These are phyloP conservation scores for Pelargonium nanum DNA, from an alignment of 345 rosid species.

Conservation along the genomic window DNA sequence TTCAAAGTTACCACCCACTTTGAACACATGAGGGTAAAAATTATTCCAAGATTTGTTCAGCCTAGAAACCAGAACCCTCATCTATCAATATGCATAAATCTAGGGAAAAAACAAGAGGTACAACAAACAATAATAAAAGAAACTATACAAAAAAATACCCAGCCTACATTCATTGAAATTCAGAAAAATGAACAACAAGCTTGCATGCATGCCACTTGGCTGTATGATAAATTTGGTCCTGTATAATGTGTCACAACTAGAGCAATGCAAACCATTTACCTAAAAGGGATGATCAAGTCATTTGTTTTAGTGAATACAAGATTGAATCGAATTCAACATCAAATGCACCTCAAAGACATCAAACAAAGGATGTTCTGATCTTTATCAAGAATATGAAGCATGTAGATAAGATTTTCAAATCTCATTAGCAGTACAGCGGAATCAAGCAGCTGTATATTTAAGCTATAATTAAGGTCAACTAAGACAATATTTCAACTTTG, in stretches of 20 bases:
- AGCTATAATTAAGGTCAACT: background rate
- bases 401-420: no score
- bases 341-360: no score
- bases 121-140: background rate
- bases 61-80: no score
- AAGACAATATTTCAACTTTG: background rate
- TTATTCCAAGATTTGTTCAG: no score
- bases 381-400: no score
- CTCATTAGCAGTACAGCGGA: background rate
- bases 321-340: no score
- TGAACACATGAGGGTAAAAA: no score
- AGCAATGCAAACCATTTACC: no score
- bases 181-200: background rate
- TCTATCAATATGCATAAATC: background rate
- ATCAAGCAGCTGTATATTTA: background rate
- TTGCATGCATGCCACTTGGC: background rate
- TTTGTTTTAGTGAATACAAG: background rate
- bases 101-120: background rate
- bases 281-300: background rate
- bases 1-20: no score
- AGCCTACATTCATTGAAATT: no score
- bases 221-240: background rate
- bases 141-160: background rate
- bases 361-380: no score
- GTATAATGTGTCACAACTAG: background rate